Conservation (phyloP, 2,329 filamentous ascomycete species). For the Rasamsonia emersonii region DNA sequence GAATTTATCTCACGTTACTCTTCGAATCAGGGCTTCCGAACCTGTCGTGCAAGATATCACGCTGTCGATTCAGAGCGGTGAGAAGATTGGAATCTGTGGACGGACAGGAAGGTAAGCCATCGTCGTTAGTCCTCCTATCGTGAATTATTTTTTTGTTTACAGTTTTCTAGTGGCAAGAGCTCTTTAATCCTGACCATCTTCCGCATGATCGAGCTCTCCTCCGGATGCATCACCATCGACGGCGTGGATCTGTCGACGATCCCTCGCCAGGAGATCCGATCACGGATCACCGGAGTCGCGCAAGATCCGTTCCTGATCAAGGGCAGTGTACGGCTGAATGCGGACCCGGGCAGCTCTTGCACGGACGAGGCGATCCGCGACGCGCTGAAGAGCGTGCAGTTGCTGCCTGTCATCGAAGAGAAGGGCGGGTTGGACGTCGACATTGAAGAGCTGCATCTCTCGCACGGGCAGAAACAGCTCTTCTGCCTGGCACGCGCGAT, state of each 20-base stretch:
- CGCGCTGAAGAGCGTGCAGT: constrained; percentile 30
- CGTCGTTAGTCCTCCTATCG: too few relatives aligned
- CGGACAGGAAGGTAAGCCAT: constrained; percentile 26
- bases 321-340: constrained; percentile 31
- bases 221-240: constrained; percentile 35
- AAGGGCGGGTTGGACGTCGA: constrained; percentile 32
- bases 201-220: constrained; percentile 33
- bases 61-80: constrained; percentile 34
- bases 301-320: constrained; percentile 38
- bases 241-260: constrained; percentile 33
- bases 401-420: constrained; percentile 27
- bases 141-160: neutral
- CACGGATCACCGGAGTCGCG: constrained; percentile 33
- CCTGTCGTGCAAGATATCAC: constrained; percentile 39
- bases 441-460: constrained; percentile 44
- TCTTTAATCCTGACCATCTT: constrained; percentile 35
- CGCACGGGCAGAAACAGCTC: constrained; percentile 55
- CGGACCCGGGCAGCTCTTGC: constrained; percentile 26
- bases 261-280: constrained; percentile 31
- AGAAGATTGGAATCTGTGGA: constrained; percentile 35
- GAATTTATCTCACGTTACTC: neutral
- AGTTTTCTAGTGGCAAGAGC: constrained; percentile 30
- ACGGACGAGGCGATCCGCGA: constrained; percentile 26
- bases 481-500: constrained; percentile 56
- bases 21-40: constrained; percentile 15